A percentile compares a stretch with the other conserved stretches of the same genome.
phyloP scores from a whole-genome alignment of 441 rosid genomes.

The Erodium trifolium region DNA sequence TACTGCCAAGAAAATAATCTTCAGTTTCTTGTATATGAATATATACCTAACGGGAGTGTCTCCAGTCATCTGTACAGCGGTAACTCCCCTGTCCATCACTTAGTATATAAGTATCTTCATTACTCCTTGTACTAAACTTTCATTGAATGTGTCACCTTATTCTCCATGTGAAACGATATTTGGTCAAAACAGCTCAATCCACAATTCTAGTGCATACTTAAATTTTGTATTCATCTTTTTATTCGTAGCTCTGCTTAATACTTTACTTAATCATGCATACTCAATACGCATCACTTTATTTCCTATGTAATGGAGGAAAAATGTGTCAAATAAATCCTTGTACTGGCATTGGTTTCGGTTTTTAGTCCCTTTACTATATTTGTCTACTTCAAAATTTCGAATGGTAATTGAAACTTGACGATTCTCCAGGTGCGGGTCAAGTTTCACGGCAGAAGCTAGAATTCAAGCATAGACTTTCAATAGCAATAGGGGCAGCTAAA shows the following conservation, averaged over 20 bases:
- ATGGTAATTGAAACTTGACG: too few species aligned
- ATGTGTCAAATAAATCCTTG: too few species aligned
- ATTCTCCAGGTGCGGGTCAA: conserved; percentile 41
- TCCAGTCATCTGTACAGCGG: conserved; percentile 69
- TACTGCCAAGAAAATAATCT: conserved; percentile 62
- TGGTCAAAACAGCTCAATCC: neutral
- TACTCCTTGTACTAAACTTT: neutral
- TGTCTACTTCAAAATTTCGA: too few species aligned
- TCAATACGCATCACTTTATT: too few species aligned
- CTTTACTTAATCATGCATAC: too few species aligned
- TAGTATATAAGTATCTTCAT: neutral
- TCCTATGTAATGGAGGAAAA: too few species aligned
- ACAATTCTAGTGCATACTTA: too few species aligned
- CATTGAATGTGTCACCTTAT: neutral
- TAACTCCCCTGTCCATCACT: conserved; percentile 36
- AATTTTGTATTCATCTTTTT: neutral
- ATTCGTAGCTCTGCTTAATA: too few species aligned
- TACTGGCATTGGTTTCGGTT: too few species aligned
- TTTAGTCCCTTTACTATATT: too few species aligned
- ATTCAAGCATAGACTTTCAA: conserved; percentile 58
- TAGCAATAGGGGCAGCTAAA: conserved; percentile 71
- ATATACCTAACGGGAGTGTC: conserved; percentile 75
- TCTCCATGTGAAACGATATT: neutral
- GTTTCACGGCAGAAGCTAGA: conserved; percentile 51
- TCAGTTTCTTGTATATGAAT: conserved; percentile 60